These are phyloP conservation scores for Lanmaoa pseudosensibilis DNA, from an alignment of 768 basidiomycete species.

Conservation along the genomic window DNA sequence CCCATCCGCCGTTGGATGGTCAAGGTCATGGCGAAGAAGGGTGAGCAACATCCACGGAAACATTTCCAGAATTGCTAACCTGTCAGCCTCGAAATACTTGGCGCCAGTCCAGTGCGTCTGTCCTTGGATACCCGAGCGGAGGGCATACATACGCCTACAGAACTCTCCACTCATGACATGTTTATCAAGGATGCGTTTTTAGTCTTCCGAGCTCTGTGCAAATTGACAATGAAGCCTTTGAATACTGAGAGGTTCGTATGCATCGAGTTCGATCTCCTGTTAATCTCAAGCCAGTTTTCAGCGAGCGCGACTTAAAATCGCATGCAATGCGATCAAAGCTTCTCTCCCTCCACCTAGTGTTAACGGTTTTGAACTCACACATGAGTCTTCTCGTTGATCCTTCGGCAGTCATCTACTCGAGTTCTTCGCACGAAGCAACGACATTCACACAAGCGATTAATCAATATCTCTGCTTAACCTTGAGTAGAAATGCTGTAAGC, in stretches of 20 bases:
- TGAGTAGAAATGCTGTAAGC: conserved; percentile 94
- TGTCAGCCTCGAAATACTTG: conserved; percentile 13
- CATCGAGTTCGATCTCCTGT: not conserved
- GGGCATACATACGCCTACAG: conserved; percentile 33
- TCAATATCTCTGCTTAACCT: conserved; percentile 89
- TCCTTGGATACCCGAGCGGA: conserved; percentile 20
- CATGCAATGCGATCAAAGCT: conserved; percentile 97
- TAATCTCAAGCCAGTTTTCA: conserved; percentile 34
- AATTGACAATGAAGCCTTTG: conserved; percentile 96
- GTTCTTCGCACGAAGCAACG: conserved; percentile 82
- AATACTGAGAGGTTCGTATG: conserved; percentile 81
- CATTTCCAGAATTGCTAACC: conserved; percentile 1
- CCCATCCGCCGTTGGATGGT: conserved; percentile 1
- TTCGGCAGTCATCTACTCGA: conserved; percentile 87
- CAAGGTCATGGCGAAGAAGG: conserved; percentile 15
- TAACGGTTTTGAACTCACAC: conserved; percentile 89
- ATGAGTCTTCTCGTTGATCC: conserved; percentile 89
- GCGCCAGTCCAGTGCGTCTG: conserved; percentile 26
- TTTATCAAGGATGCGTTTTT: conserved; percentile 98
- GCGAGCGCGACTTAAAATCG: conserved; percentile 94
- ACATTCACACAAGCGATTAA: conserved; percentile 92
- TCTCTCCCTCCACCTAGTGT: conserved; percentile 89
- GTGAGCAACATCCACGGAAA: conserved; percentile 17
- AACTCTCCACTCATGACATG: conserved; percentile 77
- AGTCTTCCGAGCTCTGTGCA: conserved; percentile 95